A percentile compares a stretch with the other conserved stretches of the same genome.
These are phyloP conservation scores for Paxillus rubicundulus DNA, from an alignment of 768 basidiomycete species.

Conservation along the genomic window DNA sequence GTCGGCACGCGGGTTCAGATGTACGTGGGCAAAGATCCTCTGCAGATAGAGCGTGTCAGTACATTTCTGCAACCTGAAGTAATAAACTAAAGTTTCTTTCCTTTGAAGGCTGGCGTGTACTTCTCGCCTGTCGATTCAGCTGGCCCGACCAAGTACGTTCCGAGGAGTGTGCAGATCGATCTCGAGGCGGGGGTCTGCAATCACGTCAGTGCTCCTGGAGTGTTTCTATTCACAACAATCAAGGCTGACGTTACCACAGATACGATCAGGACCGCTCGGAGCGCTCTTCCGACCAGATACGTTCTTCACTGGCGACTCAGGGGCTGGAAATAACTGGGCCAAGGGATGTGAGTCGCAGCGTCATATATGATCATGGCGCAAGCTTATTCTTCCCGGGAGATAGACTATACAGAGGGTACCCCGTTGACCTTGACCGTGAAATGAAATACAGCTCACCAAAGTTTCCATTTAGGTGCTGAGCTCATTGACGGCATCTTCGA, in stretches of 20 bases:
- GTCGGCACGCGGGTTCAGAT: slow-evolving; percentile 36
- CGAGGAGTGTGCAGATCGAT: slow-evolving; percentile 87
- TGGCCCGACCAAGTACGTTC: slow-evolving; percentile 71
- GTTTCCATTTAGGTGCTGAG: slow-evolving; percentile 66
- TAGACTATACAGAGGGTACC: slow-evolving; percentile 86
- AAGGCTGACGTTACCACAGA: slow-evolving; percentile 34
- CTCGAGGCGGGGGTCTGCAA: slow-evolving; percentile 86
- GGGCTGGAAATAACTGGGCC: slow-evolving; percentile 93
- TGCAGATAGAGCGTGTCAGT: slow-evolving; percentile 71
- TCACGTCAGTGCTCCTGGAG: slow-evolving; percentile 44
- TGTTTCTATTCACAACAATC: neutral
- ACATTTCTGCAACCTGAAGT: neutral
- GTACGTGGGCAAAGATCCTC: slow-evolving; percentile 70
- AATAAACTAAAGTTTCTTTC: neutral
- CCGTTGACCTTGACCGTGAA: neutral
- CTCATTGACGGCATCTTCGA: slow-evolving; percentile 86
- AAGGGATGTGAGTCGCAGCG: slow-evolving; percentile 72
- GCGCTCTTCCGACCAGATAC: slow-evolving; percentile 85
- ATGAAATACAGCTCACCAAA: neutral
- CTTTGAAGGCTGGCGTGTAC: slow-evolving; percentile 69
- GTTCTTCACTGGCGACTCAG: slow-evolving; percentile 58
- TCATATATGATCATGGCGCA: neutral
- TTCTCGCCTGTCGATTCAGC: slow-evolving; percentile 66
- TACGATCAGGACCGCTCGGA: slow-evolving; percentile 70
- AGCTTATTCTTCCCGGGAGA: slow-evolving; percentile 20